Percentiles rank a stretch among this genome's conserved stretches.
These are phyloP conservation scores for Hypsizygus ulmarius DNA, from an alignment of 1,284 basidiomycete species.

Conservation along the genomic window DNA sequence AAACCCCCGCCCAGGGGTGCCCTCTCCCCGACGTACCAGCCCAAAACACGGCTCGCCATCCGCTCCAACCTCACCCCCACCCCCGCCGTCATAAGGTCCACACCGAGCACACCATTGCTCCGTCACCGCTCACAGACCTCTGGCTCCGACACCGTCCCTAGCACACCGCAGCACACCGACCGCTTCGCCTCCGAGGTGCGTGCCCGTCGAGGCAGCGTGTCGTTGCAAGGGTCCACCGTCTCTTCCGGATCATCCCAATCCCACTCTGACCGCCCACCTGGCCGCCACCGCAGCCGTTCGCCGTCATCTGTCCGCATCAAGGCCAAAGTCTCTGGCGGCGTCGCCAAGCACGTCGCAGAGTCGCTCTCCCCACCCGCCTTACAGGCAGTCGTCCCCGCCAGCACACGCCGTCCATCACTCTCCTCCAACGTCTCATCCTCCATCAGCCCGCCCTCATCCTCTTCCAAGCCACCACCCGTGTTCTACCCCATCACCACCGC, in stretches of 20 bases:
- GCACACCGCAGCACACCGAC: too few relatives aligned
- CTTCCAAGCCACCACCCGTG: conserved; percentile 19
- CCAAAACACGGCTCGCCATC: conserved; percentile 14
- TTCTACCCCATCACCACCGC: conserved; percentile 60
- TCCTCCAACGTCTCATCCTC: conserved; percentile 38
- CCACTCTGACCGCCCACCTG: conserved; percentile 12
- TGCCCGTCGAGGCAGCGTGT: conserved; percentile 32
- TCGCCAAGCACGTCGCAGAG: conserved; percentile 38
- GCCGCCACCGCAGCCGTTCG: conserved; percentile 18
- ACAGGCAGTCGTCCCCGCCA: conserved; percentile 30
- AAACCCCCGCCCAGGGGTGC: conserved; percentile 25
- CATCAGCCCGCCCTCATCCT: conserved; percentile 10
- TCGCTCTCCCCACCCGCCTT: conserved; percentile 25
- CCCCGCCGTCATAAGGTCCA: conserved; percentile 28
- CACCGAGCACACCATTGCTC: conserved; percentile 28
- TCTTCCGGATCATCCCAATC: conserved; percentile 15
- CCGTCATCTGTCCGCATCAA: conserved; percentile 44
- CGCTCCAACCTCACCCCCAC: conserved; percentile 10
- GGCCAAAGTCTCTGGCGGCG: conserved; percentile 49
- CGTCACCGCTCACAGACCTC: conserved; percentile 38
- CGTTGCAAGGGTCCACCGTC: conserved; percentile 24
- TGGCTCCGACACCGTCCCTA: conserved; percentile 26
- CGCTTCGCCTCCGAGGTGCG: conserved; percentile 15
- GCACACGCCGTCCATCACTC: conserved; percentile 42
- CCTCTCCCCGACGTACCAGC: conserved; percentile 27